Conservation (phyloP, 495 filamentous ascomycete genomes). For the Cenococcum geophilum region DNA sequence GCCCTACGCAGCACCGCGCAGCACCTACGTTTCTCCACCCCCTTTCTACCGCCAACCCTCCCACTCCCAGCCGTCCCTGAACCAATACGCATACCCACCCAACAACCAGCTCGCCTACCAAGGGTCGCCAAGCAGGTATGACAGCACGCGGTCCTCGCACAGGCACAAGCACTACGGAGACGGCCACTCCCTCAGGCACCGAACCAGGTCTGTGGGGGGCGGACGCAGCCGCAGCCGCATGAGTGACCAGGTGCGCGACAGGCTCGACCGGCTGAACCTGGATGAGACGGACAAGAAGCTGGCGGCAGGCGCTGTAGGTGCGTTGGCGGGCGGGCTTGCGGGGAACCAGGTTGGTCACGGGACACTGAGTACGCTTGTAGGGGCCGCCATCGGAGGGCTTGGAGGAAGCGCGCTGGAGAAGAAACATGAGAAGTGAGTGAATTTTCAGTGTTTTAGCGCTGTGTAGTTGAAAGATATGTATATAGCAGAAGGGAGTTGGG, state of each 20-base stretch:
- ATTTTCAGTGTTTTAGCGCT: neutral
- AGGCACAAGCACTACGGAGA: constrained; percentile 19
- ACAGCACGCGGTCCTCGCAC: constrained; percentile 19
- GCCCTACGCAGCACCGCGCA: constrained; percentile 10
- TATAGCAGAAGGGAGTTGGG: too few relatives aligned
- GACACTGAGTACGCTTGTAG: constrained; percentile 29
- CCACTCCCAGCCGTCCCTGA: constrained; percentile 24
- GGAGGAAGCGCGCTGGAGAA: constrained; percentile 27
- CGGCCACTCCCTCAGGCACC: constrained; percentile 6
- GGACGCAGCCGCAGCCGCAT: constrained; percentile 23
- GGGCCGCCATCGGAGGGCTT: constrained; percentile 22
- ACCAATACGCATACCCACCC: constrained; percentile 9
- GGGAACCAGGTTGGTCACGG: constrained; percentile 20
- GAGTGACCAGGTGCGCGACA: constrained; percentile 28
- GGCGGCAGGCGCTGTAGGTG: constrained; percentile 28
- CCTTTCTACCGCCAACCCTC: constrained; percentile 29
- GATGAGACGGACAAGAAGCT: constrained; percentile 21
- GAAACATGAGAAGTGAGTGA: constrained; percentile 28
- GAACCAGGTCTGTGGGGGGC: constrained; percentile 29
- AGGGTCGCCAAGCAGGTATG: constrained; percentile 5
- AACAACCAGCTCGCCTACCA: constrained; percentile 1
- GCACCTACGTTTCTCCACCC: constrained; percentile 20
- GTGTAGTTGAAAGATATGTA: neutral
- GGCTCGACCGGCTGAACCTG: constrained; percentile 20
- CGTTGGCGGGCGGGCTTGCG: constrained; percentile 28